phyloP scores from a whole-genome alignment of 305 asterid genomes.

The Solanum hybrid region DNA sequence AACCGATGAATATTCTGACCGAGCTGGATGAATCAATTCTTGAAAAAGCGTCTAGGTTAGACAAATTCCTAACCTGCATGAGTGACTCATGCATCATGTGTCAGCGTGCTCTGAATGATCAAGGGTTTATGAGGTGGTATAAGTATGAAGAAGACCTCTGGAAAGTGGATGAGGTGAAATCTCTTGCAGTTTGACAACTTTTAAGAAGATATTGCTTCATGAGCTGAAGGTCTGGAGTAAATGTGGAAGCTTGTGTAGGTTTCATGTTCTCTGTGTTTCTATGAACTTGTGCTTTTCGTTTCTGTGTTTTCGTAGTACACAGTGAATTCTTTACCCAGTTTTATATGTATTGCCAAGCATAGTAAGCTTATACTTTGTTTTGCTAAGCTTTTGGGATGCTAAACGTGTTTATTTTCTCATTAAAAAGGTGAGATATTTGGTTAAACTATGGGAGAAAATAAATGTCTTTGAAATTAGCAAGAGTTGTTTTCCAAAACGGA shows the following conservation, averaged over 20 bases:
- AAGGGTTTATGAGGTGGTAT: conserved; percentile 75
- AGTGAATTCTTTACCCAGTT: background rate
- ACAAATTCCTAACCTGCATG: conserved; percentile 44
- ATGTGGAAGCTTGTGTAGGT: background rate
- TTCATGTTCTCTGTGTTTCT: background rate
- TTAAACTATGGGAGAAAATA: background rate
- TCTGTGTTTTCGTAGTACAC: background rate
- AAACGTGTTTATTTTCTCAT: background rate
- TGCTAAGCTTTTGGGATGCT: background rate
- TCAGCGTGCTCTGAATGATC: conserved; percentile 46
- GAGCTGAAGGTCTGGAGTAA: background rate
- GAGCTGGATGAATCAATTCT: conserved; percentile 41
- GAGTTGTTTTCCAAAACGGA: background rate
- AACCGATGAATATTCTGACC: conserved; percentile 14
- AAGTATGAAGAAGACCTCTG: conserved; percentile 64
- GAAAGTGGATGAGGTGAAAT: conserved; percentile 57
- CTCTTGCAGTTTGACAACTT: background rate
- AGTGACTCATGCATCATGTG: conserved; percentile 44
- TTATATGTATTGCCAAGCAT: background rate
- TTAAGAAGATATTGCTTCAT: background rate
- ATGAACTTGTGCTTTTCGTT: background rate
- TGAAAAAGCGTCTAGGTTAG: conserved; percentile 33
- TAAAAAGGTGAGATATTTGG: background rate
- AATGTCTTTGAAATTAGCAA: background rate
- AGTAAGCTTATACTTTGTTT: background rate